Evolutionary conservation across 179 eudicot genomes (phyloP).

Genomic region (Silene coronaria): DNA sequence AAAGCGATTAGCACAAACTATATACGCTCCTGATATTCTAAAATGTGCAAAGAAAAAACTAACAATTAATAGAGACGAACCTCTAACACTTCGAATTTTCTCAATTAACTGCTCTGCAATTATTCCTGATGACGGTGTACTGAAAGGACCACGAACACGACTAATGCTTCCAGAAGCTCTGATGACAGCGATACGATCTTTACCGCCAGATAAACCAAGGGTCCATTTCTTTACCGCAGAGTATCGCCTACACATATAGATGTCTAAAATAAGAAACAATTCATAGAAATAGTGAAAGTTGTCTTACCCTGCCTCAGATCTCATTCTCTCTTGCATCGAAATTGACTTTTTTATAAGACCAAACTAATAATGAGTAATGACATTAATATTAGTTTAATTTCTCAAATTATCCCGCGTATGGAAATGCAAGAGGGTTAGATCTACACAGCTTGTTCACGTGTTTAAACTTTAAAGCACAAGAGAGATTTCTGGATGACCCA

Average conservation of each 20-base stretch:
- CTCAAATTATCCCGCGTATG: neutral
- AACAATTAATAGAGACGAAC: conserved; percentile 25
- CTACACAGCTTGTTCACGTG: too few relatives aligned
- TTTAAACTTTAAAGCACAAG: neutral
- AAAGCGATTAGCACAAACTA: neutral
- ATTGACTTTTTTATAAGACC: conserved; percentile 4
- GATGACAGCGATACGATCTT: conserved; percentile 72
- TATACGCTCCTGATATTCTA: neutral
- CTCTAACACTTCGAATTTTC: conserved; percentile 68
- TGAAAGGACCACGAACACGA: conserved; percentile 55
- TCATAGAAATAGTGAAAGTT: conserved; percentile 1
- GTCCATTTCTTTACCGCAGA: conserved; percentile 73
- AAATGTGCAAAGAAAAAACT: neutral
- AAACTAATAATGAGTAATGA: neutral
- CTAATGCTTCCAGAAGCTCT: conserved; percentile 94
- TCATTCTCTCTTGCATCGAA: neutral
- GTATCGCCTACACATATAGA: conserved; percentile 50
- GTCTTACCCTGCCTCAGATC: neutral
- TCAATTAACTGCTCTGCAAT: conserved; percentile 77
- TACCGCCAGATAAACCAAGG: conserved; percentile 75
- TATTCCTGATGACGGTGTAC: conserved; percentile 55
- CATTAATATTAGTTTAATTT: neutral
- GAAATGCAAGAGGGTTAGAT: neutral
- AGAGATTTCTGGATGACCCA: neutral
- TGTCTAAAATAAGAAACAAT: neutral